Evolutionary conservation across 306 rosid species (phyloP).

Genomic region (Cicer pinnatifidum): DNA sequence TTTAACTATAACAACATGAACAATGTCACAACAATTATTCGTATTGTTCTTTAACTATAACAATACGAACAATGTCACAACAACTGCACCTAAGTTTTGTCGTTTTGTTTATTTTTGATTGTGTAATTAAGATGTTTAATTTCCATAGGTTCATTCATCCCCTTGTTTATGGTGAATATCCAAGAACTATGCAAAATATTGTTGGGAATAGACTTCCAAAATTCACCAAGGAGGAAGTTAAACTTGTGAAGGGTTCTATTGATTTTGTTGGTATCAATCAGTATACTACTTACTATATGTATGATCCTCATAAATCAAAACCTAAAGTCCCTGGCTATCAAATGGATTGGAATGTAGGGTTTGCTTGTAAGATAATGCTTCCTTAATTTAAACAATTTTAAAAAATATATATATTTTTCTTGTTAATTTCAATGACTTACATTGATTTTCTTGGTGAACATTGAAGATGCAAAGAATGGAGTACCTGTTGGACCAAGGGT

Average conservation of each 20-base stretch:
- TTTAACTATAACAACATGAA: background rate
- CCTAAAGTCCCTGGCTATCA: slow-evolving; percentile 75
- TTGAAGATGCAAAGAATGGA: slow-evolving; percentile 79
- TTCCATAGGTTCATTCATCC: slow-evolving; percentile 88
- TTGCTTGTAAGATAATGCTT: slow-evolving; percentile 67
- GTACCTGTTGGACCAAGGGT: slow-evolving; percentile 82
- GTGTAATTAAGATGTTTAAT: background rate
- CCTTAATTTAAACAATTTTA: background rate
- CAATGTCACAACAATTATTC: background rate
- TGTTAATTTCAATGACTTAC: slow-evolving; percentile 21
- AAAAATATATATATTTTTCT: background rate
- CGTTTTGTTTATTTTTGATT: background rate
- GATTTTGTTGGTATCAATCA: slow-evolving; percentile 89
- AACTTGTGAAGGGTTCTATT: slow-evolving; percentile 76
- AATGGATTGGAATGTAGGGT: slow-evolving; percentile 82
- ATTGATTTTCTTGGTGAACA: slow-evolving; percentile 31
- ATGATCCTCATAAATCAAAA: slow-evolving; percentile 58
- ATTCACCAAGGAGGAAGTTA: slow-evolving; percentile 77
- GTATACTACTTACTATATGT: slow-evolving; percentile 75
- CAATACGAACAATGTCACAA: background rate
- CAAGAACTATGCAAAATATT: slow-evolving; percentile 72
- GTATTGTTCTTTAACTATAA: background rate
- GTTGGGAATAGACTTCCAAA: slow-evolving; percentile 86
- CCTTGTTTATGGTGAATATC: slow-evolving; percentile 87
- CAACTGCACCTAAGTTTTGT: background rate